Evolutionary conservation across 768 basidiomycete species (phyloP).

Genomic region (Boletus barrowsii): DNA sequence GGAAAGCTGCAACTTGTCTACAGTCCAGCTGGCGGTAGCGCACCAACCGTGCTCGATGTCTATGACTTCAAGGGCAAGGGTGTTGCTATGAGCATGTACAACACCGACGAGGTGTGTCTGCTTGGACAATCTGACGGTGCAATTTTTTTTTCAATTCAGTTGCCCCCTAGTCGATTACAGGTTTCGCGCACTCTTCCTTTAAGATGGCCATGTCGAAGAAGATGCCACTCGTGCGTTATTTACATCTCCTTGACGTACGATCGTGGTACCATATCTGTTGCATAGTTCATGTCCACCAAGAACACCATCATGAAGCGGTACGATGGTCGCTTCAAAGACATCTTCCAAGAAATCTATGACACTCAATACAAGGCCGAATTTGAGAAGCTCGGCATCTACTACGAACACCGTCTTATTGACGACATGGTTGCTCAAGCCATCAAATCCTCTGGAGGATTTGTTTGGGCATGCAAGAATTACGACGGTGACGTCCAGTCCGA

Average conservation of each 20-base stretch:
- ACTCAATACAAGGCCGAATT: slow-evolving; percentile 69
- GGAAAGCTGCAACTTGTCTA: slow-evolving; percentile 93
- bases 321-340: slow-evolving; percentile 98
- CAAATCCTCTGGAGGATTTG: slow-evolving; percentile 94
- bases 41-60: slow-evolving; percentile 69
- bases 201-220: slow-evolving; percentile 89
- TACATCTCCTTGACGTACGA: slow-evolving; percentile 8
- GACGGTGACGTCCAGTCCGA: slow-evolving; percentile 89
- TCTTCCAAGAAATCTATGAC: slow-evolving; percentile 96
- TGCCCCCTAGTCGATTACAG: slow-evolving; percentile 68
- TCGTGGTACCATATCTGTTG: neutral
- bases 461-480: slow-evolving; percentile 74
- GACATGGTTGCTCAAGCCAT: slow-evolving; percentile 98
- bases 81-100: slow-evolving; percentile 97
- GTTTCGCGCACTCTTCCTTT: slow-evolving; percentile 97
- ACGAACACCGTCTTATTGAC: slow-evolving; percentile 96
- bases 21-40: slow-evolving; percentile 75
- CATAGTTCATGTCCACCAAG: slow-evolving; percentile 94
- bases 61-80: slow-evolving; percentile 93
- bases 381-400: slow-evolving; percentile 72
- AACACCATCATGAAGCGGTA: slow-evolving; percentile 98
- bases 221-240: slow-evolving; percentile 59
- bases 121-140: neutral
- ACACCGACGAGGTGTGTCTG: slow-evolving; percentile 79
- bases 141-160: neutral